Evolutionary conservation across 2,329 filamentous ascomycete genomes (phyloP).

Genomic region (Stachybotrys elegans): DNA sequence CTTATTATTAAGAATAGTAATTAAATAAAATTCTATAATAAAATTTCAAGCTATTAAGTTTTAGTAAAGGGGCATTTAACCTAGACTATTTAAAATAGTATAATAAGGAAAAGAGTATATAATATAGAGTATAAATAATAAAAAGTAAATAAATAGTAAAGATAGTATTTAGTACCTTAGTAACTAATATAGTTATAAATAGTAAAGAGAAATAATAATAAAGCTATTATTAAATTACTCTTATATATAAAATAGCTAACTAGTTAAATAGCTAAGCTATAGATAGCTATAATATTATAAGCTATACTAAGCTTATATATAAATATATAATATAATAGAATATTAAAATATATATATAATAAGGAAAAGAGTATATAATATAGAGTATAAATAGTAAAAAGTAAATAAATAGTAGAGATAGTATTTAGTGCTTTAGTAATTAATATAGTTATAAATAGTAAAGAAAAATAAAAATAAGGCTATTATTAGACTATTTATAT

Average conservation of each 20-base stretch:
- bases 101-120: not conserved
- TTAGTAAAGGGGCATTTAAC: no score
- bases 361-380: no score
- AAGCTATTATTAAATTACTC: not conserved
- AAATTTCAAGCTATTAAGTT: constrained; percentile 4
- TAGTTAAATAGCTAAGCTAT: not conserved
- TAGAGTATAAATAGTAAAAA: no score
- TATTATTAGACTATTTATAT: not conserved
- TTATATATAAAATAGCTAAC: not conserved
- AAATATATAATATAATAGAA: constrained; percentile 1
- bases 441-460: not conserved
- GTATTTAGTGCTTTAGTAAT: not conserved
- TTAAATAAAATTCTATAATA: constrained; percentile 3
- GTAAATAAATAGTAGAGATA: not conserved
- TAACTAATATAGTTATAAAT: constrained; percentile 1
- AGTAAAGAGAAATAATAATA: not conserved
- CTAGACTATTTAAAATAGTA: not conserved
- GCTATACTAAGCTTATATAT: not conserved
- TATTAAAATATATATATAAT: not conserved
- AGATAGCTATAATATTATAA: not conserved
- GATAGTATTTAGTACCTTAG: not conserved
- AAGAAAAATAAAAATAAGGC: not conserved
- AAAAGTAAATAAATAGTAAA: not conserved
- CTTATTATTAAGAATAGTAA: not conserved
- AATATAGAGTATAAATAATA: constrained; percentile 1